phyloP scores from a whole-genome alignment of 805 yeast genomes.

The Citeromyces matritensis region DNA sequence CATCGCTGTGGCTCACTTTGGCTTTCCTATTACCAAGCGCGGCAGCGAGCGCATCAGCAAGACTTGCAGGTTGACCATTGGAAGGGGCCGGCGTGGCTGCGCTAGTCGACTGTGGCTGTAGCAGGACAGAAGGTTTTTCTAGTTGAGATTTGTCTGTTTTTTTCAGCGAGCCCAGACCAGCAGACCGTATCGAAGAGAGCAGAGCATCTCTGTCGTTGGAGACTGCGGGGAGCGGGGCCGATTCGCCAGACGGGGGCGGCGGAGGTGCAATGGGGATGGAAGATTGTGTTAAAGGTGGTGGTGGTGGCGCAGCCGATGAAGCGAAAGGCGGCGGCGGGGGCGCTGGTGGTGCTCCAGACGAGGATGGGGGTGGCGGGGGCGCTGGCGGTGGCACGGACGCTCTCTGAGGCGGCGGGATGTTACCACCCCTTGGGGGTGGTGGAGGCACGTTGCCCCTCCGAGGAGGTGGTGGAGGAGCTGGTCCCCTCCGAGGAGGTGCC shows the following conservation, averaged over 20 bases:
- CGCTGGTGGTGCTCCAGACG: slow-evolving; percentile 13
- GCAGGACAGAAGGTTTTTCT: slow-evolving; percentile 60
- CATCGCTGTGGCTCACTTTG: slow-evolving; percentile 71
- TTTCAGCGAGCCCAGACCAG: slow-evolving; percentile 55
- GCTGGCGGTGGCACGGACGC: slow-evolving; percentile 10
- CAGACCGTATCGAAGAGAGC: slow-evolving; percentile 71
- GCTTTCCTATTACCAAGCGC: slow-evolving; percentile 74
- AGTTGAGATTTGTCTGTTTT: slow-evolving; percentile 75
- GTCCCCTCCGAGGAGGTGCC: slow-evolving; percentile 3
- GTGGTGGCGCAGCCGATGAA: slow-evolving; percentile 17
- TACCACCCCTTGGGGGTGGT: slow-evolving; percentile 6
- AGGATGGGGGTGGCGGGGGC: slow-evolving; percentile 9
- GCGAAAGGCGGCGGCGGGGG: slow-evolving; percentile 18
- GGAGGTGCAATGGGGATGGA: no score
- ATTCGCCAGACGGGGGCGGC: slow-evolving; percentile 17
- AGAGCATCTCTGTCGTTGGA: slow-evolving; percentile 67
- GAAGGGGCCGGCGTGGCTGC: slow-evolving; percentile 19
- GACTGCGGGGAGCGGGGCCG: slow-evolving; percentile 15
- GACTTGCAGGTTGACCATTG: slow-evolving; percentile 31
- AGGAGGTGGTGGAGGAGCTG: slow-evolving; percentile 13
- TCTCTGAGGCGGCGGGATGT: slow-evolving; percentile 7
- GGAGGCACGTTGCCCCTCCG: slow-evolving; percentile 8
- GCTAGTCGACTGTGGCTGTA: slow-evolving; percentile 26
- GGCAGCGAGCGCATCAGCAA: slow-evolving; percentile 81
- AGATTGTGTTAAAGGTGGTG: no score